Evolutionary conservation across 345 rosid genomes (phyloP), one percentile per base, ranked within the genome.

Genomic region (Eucalyptus cloeziana): DNA sequence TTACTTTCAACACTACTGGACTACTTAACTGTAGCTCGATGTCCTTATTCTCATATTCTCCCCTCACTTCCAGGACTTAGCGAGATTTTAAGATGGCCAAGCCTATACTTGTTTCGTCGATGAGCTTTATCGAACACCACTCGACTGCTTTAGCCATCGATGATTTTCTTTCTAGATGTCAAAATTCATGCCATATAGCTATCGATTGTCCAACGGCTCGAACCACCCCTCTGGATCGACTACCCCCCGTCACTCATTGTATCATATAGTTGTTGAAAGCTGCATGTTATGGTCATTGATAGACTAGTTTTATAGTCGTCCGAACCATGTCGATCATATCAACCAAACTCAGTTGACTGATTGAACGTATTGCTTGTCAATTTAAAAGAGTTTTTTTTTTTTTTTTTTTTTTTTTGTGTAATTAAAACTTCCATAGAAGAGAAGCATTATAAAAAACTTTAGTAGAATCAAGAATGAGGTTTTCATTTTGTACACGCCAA

Each of bases 351-450:
- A 21, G 1, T 76, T 22, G 15, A 40, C 47, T 5, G 1, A 40
- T 40, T 10, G 85, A 76, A 40, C 30, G 9, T 21, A 6, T 43
- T 2, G 85, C 5, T 21, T 1, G 16, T 76, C 85, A 4, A 40
- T 40, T 21, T 40, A 21, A 40, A 76, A 10, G 27, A 40, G 30
- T 21, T 0, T 0, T 1, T 10, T 5, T 15, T 13, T 8, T 21
- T 0, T 0, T 1, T 10, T 5, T 15, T 13, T 8, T 30, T 3
- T 1, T 64, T 30, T 31, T 52, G 3, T n/a, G 79, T 7, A 67
- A 8, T 19, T 52, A 21, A 52, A 7, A 52, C 2, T 52, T 52
- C 25, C 2, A 52, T 52, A 52, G 43, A 69, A 31, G 43, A 69
- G 79, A 69, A 31, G 79, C 4, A 16, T 49, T 54, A 4, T 49